These are phyloP conservation scores for Teratosphaeria epicoccoides DNA, from an alignment of 2,329 filamentous ascomycete genomes.

Conservation along the genomic window DNA sequence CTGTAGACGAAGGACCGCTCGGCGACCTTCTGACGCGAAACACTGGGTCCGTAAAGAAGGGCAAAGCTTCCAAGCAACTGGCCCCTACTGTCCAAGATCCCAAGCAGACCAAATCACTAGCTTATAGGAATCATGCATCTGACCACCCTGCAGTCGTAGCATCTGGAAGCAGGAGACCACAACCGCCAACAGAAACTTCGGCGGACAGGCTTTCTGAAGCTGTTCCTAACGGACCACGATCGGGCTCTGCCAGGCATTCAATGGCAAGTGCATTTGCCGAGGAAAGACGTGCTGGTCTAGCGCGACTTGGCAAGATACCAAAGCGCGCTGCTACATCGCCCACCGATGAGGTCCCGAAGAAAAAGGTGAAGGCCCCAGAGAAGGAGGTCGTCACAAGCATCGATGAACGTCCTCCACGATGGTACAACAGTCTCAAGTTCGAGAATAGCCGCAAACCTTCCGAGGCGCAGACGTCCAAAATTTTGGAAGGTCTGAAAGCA, in stretches of 20 bases:
- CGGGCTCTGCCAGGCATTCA: neutral
- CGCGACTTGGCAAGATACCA: neutral
- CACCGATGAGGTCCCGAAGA: neutral
- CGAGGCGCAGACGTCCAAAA: constrained; percentile 3
- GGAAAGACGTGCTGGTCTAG: neutral
- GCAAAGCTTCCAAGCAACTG: neutral
- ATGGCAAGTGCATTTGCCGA: neutral
- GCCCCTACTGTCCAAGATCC: neutral
- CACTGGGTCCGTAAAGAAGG: too few species aligned
- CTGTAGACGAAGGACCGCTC: neutral
- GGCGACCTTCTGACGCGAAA: neutral
- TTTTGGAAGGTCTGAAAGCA: constrained; percentile 5
- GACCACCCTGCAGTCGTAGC: neutral
- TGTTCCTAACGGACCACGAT: neutral
- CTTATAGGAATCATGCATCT: neutral
- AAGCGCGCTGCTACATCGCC: neutral
- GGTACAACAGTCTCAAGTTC: constrained; percentile 8
- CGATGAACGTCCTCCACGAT: constrained; percentile 10
- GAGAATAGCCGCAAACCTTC: constrained; percentile 2
- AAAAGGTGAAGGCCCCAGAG: neutral
- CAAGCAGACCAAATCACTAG: neutral
- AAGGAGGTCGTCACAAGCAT: neutral
- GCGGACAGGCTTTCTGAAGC: neutral
- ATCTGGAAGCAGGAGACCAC: neutral
- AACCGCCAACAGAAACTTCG: neutral